phyloP scores from a whole-genome alignment of 805 yeast species.

The Candida pseudoglaebosa region DNA sequence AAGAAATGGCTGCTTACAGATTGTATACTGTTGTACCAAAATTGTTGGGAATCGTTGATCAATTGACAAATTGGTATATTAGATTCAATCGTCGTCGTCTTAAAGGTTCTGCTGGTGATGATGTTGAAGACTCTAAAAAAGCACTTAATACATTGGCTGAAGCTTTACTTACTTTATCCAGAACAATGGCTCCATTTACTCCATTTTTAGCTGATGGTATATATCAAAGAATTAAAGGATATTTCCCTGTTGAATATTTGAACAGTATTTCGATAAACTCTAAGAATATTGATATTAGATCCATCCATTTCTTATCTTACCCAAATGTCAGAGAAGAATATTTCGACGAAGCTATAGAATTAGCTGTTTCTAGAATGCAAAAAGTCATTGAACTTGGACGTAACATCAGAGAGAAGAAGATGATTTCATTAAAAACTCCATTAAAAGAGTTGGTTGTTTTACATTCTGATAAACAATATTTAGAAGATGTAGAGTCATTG shows the following conservation, averaged over 20 bases:
- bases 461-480: constrained; percentile 71
- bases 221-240: constrained; percentile 67
- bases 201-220: constrained; percentile 92
- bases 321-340: constrained; percentile 80
- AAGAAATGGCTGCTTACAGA: constrained; percentile 86
- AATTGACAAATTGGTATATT: constrained; percentile 97
- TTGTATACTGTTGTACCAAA: constrained; percentile 95
- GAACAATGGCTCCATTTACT: constrained; percentile 99
- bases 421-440: constrained; percentile 92
- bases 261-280: constrained; percentile 36
- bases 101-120: constrained; percentile 78
- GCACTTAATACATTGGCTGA: constrained; percentile 91
- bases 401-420: constrained; percentile 93
- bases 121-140: constrained; percentile 74
- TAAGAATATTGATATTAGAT: constrained; percentile 57
- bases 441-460: constrained; percentile 81
- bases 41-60: constrained; percentile 82
- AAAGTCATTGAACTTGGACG: constrained; percentile 94
- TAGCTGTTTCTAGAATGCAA: constrained; percentile 93
- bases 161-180: constrained; percentile 78
- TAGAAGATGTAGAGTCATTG: constrained; percentile 74
- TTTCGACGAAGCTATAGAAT: constrained; percentile 78
- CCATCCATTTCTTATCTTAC: constrained; percentile 91
- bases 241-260: constrained; percentile 58
- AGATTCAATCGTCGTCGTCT: constrained; percentile 97